These are phyloP conservation scores for Solanum ahanhuiri DNA, from an alignment of 257 asterid species.

Conservation along the genomic window DNA sequence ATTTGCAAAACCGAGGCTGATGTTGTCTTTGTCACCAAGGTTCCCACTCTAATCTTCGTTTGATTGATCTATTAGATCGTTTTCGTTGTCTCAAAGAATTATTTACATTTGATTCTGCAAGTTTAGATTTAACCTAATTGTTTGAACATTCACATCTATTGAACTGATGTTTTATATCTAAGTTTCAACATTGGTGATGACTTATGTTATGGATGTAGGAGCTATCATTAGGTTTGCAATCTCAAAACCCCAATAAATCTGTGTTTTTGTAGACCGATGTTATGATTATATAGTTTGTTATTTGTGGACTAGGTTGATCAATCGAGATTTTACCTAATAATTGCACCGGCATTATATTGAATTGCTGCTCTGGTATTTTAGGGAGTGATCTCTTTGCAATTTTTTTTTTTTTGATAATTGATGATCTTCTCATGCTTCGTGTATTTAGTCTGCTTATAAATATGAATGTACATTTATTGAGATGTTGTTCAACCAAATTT, in stretches of 20 bases:
- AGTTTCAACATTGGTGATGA: background rate
- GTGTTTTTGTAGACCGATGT: background rate
- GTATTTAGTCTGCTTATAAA: background rate
- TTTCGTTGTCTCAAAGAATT: background rate
- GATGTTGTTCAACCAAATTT: background rate
- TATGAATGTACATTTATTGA: background rate
- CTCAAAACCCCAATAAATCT: background rate
- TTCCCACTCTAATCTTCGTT: background rate
- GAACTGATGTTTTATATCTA: background rate
- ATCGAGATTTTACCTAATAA: background rate
- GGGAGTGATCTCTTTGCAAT: background rate
- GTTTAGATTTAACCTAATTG: background rate
- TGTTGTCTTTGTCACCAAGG: constrained; percentile 86
- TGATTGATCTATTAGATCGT: background rate
- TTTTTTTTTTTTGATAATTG: background rate
- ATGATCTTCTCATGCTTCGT: background rate
- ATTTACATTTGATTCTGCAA: background rate
- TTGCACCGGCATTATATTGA: background rate
- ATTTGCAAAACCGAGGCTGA: constrained; percentile 80
- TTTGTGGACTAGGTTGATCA: background rate
- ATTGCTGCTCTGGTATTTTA: background rate
- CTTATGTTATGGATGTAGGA: background rate
- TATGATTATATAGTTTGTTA: background rate
- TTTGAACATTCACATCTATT: background rate
- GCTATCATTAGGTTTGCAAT: background rate